Evolutionary conservation across 805 yeast species (phyloP), one percentile per base, ranked within the genome.

Genomic region (Candida namnaoensis): DNA sequence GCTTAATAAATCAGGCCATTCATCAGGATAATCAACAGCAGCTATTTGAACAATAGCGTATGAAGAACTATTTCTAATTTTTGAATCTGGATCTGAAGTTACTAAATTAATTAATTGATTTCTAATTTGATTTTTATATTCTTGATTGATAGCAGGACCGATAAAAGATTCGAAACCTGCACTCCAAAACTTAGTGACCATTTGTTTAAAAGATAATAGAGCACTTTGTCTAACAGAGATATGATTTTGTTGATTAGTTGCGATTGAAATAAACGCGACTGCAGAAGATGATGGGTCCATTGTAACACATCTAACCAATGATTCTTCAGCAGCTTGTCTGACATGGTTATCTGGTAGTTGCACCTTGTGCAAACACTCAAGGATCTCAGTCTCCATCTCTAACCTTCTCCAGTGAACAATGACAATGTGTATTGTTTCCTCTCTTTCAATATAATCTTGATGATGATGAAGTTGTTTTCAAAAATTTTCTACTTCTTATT

Each of bases 1-100:
- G 32, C 61, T 54, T 42, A 85, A 56, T 38, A 90, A 64, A 23
- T 69, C 72, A 0, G 97, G 95, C 98, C 98, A 91, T 56, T 88
- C 95, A 55, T 93, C 98, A 0, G 99, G 99, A 54, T 76, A 91
- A 54, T 91, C 99, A 1, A 80, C 84, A 3, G 84, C 82, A 1
- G 95, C 88, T 13, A 91, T 85, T 52, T 85, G 95, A 5, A 84
- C 84, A 14, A 88, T 74, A 13, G 85, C 81, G 48, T 86, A 81
- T 2, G 90, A 78, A 2, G 84, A 75, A 39, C 84, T 72, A 28
- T 71, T 72, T 44, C 87, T 69, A 13, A 90, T 65, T 51, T 82
- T 85, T 9, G 82, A 66, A 46, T 74, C 72, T 4, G 68, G 59
- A 7, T 66, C 67, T 15, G 76, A 65, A 4, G 68, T 43, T 13